phyloP scores from a whole-genome alignment of 1,139 yeast species.

The Zygosaccharomyces pseudobailii region DNA sequence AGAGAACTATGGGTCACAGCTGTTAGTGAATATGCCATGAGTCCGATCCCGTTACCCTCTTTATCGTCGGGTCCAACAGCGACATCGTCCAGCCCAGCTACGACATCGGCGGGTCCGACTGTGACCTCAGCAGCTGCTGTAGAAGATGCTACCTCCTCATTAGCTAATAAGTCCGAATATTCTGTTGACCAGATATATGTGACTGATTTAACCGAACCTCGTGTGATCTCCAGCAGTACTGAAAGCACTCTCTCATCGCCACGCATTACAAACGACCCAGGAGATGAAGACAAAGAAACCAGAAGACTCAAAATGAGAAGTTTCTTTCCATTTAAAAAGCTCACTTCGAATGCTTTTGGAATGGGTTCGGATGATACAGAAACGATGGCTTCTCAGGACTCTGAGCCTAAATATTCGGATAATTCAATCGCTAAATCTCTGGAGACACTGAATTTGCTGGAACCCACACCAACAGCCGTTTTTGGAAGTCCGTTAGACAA shows the following conservation, averaged over 20 bases:
- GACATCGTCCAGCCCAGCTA: constrained; percentile 11
- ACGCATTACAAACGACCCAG: constrained; percentile 20
- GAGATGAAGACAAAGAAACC: constrained; percentile 36
- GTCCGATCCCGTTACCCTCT: constrained; percentile 3
- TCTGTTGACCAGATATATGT: constrained; percentile 18
- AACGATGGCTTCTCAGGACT: constrained; percentile 11
- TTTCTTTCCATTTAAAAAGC: constrained; percentile 53
- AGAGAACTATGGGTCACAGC: constrained; percentile 74
- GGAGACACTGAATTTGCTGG: constrained; percentile 28
- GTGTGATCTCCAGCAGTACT: background rate
- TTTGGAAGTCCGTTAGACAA: constrained; percentile 64
- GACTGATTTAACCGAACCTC: constrained; percentile 16
- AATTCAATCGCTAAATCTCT: constrained; percentile 26
- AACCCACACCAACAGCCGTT: constrained; percentile 32
- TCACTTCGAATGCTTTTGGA: constrained; percentile 16
- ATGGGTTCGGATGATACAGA: constrained; percentile 10
- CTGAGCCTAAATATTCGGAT: constrained; percentile 20
- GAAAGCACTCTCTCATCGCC: constrained; percentile 16
- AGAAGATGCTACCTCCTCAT: constrained; percentile 5
- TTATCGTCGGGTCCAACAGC: constrained; percentile 10
- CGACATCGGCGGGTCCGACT: constrained; percentile 6
- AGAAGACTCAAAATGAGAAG: constrained; percentile 52
- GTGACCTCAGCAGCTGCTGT: constrained; percentile 7
- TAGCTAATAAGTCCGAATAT: constrained; percentile 4
- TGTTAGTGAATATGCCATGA: constrained; percentile 42